phyloP scores from a whole-genome alignment of 257 asterid genomes.

The Lithospermum erythrorhizon region DNA sequence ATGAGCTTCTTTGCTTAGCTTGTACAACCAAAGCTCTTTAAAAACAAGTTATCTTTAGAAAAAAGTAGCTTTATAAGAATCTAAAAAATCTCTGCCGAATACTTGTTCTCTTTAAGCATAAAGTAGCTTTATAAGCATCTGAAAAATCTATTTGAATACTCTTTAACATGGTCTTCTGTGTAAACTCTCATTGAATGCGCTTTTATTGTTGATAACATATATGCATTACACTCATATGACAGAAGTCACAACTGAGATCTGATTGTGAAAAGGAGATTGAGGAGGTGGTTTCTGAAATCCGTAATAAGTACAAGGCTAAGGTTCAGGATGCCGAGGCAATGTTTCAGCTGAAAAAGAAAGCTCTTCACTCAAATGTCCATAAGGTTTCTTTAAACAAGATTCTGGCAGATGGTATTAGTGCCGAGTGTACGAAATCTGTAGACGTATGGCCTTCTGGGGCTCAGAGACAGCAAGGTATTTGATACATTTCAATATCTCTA shows the following conservation, averaged over 20 bases:
- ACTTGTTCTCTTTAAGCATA: too few relatives aligned
- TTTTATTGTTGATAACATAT: neutral
- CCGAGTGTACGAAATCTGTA: constrained; percentile 30
- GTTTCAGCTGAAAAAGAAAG: constrained; percentile 21
- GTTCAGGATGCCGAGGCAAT: constrained; percentile 33
- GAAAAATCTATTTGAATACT: neutral
- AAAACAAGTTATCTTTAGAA: too few relatives aligned
- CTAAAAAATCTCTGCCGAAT: neutral
- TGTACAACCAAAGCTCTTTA: too few relatives aligned
- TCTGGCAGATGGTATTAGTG: constrained; percentile 45
- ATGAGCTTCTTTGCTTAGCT: neutral
- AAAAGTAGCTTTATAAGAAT: neutral
- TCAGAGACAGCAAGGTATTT: constrained; percentile 48
- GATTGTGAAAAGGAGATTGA: constrained; percentile 51
- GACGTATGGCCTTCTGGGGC: constrained; percentile 36
- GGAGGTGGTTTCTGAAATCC: constrained; percentile 37
- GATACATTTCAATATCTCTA: constrained; percentile 6
- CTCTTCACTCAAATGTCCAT: constrained; percentile 23
- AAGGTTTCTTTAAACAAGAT: constrained; percentile 36
- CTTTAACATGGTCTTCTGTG: constrained; percentile 4
- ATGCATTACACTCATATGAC: constrained; percentile 12
- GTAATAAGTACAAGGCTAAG: constrained; percentile 36
- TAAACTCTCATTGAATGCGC: neutral
- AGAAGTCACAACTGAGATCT: constrained; percentile 37
- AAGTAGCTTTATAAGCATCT: neutral